Conservation (phyloP, 768 basidiomycete species). For the Cystoderma amianthinum region DNA sequence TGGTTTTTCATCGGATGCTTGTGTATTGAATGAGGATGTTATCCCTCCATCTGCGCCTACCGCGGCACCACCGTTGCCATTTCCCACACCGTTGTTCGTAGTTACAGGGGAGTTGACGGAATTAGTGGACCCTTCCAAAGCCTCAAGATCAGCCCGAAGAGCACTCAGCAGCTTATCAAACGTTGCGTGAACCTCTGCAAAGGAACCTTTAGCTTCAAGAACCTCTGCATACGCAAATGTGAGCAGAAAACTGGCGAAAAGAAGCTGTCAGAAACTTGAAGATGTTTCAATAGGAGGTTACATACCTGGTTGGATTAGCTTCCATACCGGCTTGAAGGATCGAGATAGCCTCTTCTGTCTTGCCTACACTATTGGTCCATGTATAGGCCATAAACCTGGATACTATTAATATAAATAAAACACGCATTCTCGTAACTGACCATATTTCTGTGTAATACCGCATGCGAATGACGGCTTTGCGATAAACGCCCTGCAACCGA, state of each 20-base stretch:
- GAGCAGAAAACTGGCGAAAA: conserved; percentile 64
- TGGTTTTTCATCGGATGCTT: conserved; percentile 45
- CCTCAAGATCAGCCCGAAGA: conserved; percentile 60
- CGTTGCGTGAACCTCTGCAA: conserved; percentile 58
- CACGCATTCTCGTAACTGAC: no score
- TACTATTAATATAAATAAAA: neutral
- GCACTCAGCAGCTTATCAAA: conserved; percentile 69
- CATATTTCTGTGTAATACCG: conserved; percentile 94
- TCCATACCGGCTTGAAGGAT: conserved; percentile 81
- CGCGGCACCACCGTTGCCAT: conserved; percentile 1
- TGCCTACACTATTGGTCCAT: conserved; percentile 71
- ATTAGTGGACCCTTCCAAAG: conserved; percentile 39
- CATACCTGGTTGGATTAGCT: conserved; percentile 76
- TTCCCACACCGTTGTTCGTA: conserved; percentile 5
- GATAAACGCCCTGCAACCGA: conserved; percentile 77
- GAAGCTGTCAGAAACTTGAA: neutral
- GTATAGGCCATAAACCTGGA: conserved; percentile 85
- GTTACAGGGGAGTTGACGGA: conserved; percentile 23
- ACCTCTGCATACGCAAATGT: conserved; percentile 86
- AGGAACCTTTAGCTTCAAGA: conserved; percentile 47
- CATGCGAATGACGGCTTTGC: conserved; percentile 88
- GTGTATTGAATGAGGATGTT: conserved; percentile 41
- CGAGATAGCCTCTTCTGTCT: conserved; percentile 74
- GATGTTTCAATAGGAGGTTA: no score
- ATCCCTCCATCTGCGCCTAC: conserved; percentile 14